Evolutionary conservation across 768 basidiomycete genomes (phyloP).

Genomic region (Agrocybe pediades): DNA sequence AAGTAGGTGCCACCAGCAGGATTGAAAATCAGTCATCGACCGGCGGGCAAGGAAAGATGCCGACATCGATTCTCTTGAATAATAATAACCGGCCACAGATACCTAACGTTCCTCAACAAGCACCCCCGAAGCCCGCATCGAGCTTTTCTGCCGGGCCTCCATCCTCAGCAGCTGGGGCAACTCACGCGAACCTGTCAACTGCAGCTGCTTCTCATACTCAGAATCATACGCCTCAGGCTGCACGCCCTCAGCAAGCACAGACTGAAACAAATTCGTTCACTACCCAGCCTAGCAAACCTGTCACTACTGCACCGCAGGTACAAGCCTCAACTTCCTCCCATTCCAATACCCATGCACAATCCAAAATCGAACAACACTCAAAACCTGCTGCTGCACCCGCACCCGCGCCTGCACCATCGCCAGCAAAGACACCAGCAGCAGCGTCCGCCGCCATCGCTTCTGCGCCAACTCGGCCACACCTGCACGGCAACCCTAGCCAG

Average conservation of each 20-base stretch:
- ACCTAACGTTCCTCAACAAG: not conserved
- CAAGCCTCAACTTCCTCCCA: not conserved
- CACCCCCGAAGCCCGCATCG: not conserved
- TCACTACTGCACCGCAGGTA: conserved; percentile 4
- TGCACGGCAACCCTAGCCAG: conserved; percentile 25
- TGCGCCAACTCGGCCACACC: conserved; percentile 16
- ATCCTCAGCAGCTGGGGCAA: not conserved
- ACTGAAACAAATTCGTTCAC: not conserved
- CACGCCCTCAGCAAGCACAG: conserved; percentile 7
- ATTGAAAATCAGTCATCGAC: not conserved
- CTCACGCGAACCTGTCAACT: not conserved
- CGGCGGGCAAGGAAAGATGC: not conserved
- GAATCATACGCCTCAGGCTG: not conserved
- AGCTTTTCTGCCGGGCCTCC: not conserved
- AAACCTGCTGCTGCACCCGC: not conserved
- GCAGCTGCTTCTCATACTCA: conserved; percentile 1
- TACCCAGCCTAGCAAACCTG: conserved; percentile 1
- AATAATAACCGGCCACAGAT: not conserved
- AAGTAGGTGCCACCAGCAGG: not conserved
- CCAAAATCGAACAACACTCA: conserved; percentile 4
- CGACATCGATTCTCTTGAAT: not conserved
- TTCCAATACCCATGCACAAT: not conserved
- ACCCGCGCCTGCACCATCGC: not conserved
- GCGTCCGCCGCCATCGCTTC: conserved; percentile 4
- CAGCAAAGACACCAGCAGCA: conserved; percentile 1